Conservation (phyloP, 2,329 filamentous ascomycete species). For the Claviceps humidiphila region DNA sequence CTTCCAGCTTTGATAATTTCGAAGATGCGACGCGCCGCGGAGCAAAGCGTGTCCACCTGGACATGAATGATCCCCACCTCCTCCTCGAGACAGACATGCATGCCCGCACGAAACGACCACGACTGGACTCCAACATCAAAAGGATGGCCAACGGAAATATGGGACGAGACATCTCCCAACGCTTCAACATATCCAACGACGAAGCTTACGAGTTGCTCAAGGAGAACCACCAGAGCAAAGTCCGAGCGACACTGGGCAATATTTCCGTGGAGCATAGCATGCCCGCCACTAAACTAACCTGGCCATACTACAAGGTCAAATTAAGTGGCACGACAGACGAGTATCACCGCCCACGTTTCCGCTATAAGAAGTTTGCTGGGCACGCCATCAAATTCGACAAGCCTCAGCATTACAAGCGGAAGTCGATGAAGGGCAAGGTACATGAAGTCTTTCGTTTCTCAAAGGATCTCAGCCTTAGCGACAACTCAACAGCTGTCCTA, state of each 20-base stretch:
- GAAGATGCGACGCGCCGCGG: constrained; percentile 58
- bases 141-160: constrained; percentile 56
- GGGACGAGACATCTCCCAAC: constrained; percentile 58
- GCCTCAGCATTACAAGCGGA: constrained; percentile 63
- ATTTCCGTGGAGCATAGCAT: constrained; percentile 89
- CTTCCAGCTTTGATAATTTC: constrained; percentile 70
- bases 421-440: constrained; percentile 67
- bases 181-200: constrained; percentile 95
- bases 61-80: constrained; percentile 78
- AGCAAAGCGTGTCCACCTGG: constrained; percentile 67
- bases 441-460: constrained; percentile 68
- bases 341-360: constrained; percentile 71
- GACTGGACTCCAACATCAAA: constrained; percentile 43
- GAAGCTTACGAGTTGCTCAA: constrained; percentile 91
- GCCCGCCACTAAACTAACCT: constrained; percentile 81
- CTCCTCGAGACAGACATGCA: constrained; percentile 67
- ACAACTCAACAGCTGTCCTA: constrained; percentile 78
- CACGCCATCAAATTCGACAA: constrained; percentile 60
- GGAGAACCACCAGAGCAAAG: constrained; percentile 92
- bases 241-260: constrained; percentile 81
- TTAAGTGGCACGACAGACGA: constrained; percentile 61
- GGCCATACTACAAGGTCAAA: constrained; percentile 90
- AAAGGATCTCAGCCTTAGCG: constrained; percentile 71
- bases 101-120: constrained; percentile 45
- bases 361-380: constrained; percentile 54